Percentiles rank a stretch among this genome's conserved stretches.
Evolutionary conservation across 306 rosid species (phyloP).

Genomic region (Datisca glomerata): DNA sequence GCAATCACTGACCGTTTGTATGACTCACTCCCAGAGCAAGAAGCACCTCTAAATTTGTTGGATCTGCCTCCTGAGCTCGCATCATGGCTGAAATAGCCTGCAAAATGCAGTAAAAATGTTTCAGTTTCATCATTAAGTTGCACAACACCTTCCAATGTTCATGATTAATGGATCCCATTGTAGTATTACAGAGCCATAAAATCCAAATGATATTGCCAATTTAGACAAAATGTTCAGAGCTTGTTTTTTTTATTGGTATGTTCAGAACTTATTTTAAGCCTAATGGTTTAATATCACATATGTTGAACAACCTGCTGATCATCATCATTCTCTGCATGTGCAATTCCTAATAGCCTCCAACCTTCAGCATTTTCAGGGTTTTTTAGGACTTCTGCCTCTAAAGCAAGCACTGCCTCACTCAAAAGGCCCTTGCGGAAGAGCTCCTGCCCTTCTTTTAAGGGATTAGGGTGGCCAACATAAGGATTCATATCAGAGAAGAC

Average conservation of each 20-base stretch:
- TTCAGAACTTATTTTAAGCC: too few relatives aligned
- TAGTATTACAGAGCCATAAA: too few relatives aligned
- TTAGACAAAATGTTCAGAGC: too few relatives aligned
- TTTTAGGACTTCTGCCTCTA: conserved; percentile 97
- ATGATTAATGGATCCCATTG: too few relatives aligned
- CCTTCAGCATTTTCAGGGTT: conserved; percentile 94
- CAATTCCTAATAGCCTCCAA: conserved; percentile 97
- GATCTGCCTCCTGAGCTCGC: conserved; percentile 95
- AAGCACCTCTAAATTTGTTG: conserved; percentile 95
- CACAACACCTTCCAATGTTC: too few relatives aligned
- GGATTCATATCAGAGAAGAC: conserved; percentile 98
- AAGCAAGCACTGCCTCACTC: conserved; percentile 98
- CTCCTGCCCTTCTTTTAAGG: conserved; percentile 96
- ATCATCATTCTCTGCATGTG: conserved; percentile 98
- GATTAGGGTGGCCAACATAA: conserved; percentile 89
- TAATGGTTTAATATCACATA: conserved; percentile 7
- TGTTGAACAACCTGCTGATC: conserved; percentile 74
- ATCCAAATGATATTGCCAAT: too few relatives aligned
- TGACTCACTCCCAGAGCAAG: conserved; percentile 99
- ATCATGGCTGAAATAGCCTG: conserved; percentile 99
- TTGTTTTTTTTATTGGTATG: too few relatives aligned
- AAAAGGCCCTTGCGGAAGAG: conserved; percentile 90
- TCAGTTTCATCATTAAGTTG: too few relatives aligned
- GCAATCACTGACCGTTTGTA: conserved; percentile 73
- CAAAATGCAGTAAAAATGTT: conserved; percentile 8